Percentiles rank a stretch among this genome's conserved stretches.
phyloP scores from a whole-genome alignment of 1,284 basidiomycete species.

The Singerocomus inundabilis region DNA sequence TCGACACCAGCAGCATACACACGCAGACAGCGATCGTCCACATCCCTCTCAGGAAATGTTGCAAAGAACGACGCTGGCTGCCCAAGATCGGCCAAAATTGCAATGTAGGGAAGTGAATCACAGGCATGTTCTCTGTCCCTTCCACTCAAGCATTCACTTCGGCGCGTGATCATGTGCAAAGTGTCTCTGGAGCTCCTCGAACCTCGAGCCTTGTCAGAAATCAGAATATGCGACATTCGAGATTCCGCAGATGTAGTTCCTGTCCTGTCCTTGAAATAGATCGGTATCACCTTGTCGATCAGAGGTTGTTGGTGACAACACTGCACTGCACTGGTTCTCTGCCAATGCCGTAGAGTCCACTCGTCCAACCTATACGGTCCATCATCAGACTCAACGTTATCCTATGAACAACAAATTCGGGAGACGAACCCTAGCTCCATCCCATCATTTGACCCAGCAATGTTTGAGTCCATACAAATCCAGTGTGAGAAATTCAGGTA shows the following conservation, averaged over 20 bases:
- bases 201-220: slow-evolving; percentile 9
- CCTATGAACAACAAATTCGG: no score
- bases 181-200: not conserved
- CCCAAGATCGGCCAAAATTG: slow-evolving; percentile 17
- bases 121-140: not conserved
- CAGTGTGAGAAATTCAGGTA: no score
- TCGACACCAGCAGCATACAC: no score
- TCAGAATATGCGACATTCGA: slow-evolving; percentile 14
- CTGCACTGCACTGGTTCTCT: no score
- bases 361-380: no score
- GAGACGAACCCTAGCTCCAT: no score
- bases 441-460: no score
- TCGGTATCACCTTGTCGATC: slow-evolving; percentile 13
- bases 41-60: no score
- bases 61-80: not conserved
- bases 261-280: not conserved
- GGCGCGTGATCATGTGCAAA: slow-evolving; percentile 1
- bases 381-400: no score
- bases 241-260: not conserved
- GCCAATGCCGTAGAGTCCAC: no score
- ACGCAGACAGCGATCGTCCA: no score
- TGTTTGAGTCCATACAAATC: no score
- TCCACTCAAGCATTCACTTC: not conserved
- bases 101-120: slow-evolving; percentile 13
- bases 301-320: slow-evolving; percentile 10